phyloP scores from a whole-genome alignment of 371 early-diverging fungal species.

The Mortierella sp. region DNA sequence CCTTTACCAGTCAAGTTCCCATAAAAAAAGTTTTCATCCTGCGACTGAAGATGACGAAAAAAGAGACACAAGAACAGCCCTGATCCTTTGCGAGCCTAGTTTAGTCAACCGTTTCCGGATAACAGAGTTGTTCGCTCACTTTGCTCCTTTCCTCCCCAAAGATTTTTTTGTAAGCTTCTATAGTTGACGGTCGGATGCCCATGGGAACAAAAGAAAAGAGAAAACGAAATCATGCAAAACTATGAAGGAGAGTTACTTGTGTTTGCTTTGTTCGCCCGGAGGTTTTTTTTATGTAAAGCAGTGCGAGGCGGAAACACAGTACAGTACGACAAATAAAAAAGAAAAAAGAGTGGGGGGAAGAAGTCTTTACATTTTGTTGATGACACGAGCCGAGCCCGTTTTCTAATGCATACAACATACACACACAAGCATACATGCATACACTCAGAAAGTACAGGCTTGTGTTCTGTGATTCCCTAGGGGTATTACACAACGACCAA shows the following conservation, averaged over 20 bases:
- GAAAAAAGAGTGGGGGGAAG: conserved; percentile 1
- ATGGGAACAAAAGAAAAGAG: background rate
- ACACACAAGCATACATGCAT: background rate
- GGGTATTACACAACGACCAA: background rate
- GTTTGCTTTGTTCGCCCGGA: background rate
- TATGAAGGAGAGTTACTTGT: background rate
- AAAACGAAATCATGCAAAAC: conserved; percentile 3
- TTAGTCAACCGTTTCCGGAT: too few species aligned
- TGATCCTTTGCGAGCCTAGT: too few species aligned
- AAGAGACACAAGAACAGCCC: background rate
- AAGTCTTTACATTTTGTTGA: background rate
- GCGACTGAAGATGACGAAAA: background rate
- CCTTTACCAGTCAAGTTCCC: background rate
- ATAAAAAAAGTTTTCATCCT: background rate
- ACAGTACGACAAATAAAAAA: background rate
- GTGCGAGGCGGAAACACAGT: background rate
- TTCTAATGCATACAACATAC: background rate
- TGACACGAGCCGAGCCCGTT: conserved; percentile 9
- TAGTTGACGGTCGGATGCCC: background rate
- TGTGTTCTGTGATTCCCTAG: background rate
- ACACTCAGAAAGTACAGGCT: conserved; percentile 1
- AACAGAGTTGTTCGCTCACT: background rate
- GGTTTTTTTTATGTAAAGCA: background rate
- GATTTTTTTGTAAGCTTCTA: background rate
- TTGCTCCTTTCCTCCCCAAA: background rate